Conservation (phyloP, 305 asterid species). For the Solanum hybrid region DNA sequence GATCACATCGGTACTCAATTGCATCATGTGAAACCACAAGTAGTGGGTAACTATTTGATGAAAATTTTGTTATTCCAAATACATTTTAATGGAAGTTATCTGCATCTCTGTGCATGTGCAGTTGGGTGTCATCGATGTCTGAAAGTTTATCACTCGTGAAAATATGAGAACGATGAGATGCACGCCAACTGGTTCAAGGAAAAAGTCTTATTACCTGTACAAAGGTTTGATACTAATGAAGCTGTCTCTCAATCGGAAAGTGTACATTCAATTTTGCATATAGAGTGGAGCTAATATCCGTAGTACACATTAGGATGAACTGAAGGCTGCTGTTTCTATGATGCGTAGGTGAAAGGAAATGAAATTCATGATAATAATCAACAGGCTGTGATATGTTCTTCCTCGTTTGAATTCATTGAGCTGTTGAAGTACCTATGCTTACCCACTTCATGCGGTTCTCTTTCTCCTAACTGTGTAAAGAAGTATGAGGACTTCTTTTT, state of each 20-base stretch:
- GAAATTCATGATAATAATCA: constrained; percentile 1
- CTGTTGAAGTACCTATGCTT: neutral
- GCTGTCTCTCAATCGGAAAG: constrained; percentile 1
- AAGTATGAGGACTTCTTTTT: neutral
- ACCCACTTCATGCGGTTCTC: neutral
- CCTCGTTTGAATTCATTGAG: neutral
- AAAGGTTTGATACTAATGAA: neutral
- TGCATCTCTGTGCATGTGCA: neutral
- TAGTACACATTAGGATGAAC: constrained; percentile 1
- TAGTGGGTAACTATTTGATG: neutral
- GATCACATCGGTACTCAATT: neutral
- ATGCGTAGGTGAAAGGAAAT: neutral
- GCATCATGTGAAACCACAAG: neutral
- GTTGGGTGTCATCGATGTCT: neutral
- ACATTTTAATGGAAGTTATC: constrained; percentile 1
- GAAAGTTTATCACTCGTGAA: neutral
- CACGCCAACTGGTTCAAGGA: neutral
- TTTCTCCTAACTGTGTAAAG: neutral
- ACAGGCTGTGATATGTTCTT: neutral
- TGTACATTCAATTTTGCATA: constrained; percentile 4
- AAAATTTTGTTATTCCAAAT: neutral
- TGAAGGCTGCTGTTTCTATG: neutral
- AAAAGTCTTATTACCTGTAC: neutral
- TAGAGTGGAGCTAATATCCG: neutral
- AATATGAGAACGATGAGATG: neutral